Evolutionary conservation across 108 stramenopile genomes (phyloP), one percentile per base, ranked within the genome.

Genomic region (Fragilariopsis cylindrus): DNA sequence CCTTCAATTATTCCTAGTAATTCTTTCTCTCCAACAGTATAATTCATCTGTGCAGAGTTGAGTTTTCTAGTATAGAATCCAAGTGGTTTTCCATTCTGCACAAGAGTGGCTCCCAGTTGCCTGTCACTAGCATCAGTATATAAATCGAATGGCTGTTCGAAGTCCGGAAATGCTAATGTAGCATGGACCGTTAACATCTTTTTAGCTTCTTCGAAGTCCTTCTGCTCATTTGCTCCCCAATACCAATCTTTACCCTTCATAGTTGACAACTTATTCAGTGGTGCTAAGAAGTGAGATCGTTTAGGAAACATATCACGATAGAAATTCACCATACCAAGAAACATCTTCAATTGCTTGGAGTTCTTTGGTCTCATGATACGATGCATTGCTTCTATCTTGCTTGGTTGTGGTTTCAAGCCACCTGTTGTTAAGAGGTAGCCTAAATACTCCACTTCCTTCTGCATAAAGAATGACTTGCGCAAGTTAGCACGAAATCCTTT

Each of bases 281-380:
- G 82, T 2, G 84, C 84, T 19, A 85, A 66, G 9, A 84, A 30
- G 19, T 88, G 71, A 1, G 70, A 72, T 15, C 83, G 48, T 50
- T 57, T 48, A 40, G 47, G 45, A 81, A 80, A 87, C 65, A 87
- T 74, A 60, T 85, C 87, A 40, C 71, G 74, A 72, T 88, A 85
- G 52, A 84, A 85, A 7, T 83, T 83, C 7, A 83, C 58, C 60
- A 76, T 71, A 1, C 80, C 86, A 13, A 81, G 46, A 39, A 87
- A 83, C 4, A 52, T 57, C 9, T 65, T 4, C 3, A 85, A 41
- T 57, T 82, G 78, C 19, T 19, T 19, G 19, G 19, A 19, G 19
- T 19, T 19, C 19, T 19, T 19, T 19, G 19, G 19, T 19, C 19
- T 19, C 19, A 19, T 19, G 19, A 19, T 19, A 19, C 19, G 19